A percentile compares a stretch with the other conserved stretches of the same genome.
These are phyloP conservation scores for Phalaenopsis hybrid DNA, from an alignment of 116 monocot genomes.

Conservation along the genomic window DNA sequence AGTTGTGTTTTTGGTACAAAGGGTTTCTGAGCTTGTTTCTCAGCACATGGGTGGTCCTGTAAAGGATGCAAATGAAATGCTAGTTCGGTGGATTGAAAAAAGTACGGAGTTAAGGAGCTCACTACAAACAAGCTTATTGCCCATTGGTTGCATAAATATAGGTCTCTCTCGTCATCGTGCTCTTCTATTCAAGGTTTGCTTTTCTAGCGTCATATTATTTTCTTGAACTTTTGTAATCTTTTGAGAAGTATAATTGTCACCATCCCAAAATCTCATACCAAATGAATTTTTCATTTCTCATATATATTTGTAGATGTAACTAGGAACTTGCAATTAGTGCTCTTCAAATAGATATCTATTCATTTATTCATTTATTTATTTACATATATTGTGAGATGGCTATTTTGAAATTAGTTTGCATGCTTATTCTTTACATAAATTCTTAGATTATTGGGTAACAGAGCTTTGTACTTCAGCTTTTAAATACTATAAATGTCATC, in stretches of 20 bases:
- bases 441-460: not conserved
- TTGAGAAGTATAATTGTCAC: not conserved
- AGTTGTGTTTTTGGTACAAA: constrained; percentile 61
- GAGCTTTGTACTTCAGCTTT: not conserved
- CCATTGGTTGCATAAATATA: constrained; percentile 78
- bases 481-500: not conserved
- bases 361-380: not conserved
- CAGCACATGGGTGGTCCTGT: constrained; percentile 97
- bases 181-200: constrained; percentile 90
- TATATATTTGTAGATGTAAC: not conserved
- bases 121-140: constrained; percentile 77
- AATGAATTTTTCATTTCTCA: not conserved
- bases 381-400: not conserved
- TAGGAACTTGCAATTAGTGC: not conserved
- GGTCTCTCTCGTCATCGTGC: constrained; percentile 92
- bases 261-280: not conserved
- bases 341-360: not conserved
- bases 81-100: constrained; percentile 73
- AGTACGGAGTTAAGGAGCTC: constrained; percentile 73
- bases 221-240: not conserved
- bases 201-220: not conserved
- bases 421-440: not conserved
- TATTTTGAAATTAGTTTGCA: not conserved
- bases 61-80: constrained; percentile 75
- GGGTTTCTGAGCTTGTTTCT: constrained; percentile 83